Base-by-base conservation (phyloP, 1,139 yeast species). In the Magnusiomyces ingens region DNA sequence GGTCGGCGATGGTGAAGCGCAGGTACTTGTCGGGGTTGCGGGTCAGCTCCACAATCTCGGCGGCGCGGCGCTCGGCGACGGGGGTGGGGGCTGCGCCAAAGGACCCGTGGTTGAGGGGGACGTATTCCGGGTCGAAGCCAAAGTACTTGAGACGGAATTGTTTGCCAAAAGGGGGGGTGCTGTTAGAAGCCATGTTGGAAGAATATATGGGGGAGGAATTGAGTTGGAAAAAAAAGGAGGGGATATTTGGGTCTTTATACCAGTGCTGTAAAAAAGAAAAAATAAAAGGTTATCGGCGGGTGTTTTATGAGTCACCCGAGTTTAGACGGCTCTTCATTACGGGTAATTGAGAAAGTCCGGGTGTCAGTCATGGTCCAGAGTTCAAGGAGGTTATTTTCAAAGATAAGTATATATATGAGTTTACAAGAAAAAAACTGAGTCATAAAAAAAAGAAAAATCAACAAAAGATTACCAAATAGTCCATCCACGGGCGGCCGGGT, bases 141-240 rank as follows among this genome's bases (percentile, higher is more conserved):
- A 80, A 84, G 62, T 79, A 72, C 54, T 73, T 69, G 12, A 72
- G 66, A 54, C 79, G 74, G 62, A 81, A 75, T 18, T 68, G 64
- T 57, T 73, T 75, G 11, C 89, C 89, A 64, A 83, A 82, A 42
- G 55, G 57, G 44, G 55, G 57, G 4, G 53, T 32, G 15, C 15
- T 12, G n/a, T 15, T 8, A 4, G 19, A 8, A 12, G 37, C 18
- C 37, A 45, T 45, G 37, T 17, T 45, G 36, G 18, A 12, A n/a
- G 10, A 8, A 45, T 45, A 6, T 15, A 26, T 26, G 32, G 19
- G 10, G 19, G 42, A 15, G 19, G 18, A 38, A 38, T 15, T 4
- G 10, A 5, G 42, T 38, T 15, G 18, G 4, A 5, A 4, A 15
- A 38, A 18, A 15, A 10, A 15, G 6, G 42, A 38, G 19, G 18